These are phyloP conservation scores for Trypanosoma boissoni DNA, from an alignment of 208 protist species.

Conservation along the genomic window DNA sequence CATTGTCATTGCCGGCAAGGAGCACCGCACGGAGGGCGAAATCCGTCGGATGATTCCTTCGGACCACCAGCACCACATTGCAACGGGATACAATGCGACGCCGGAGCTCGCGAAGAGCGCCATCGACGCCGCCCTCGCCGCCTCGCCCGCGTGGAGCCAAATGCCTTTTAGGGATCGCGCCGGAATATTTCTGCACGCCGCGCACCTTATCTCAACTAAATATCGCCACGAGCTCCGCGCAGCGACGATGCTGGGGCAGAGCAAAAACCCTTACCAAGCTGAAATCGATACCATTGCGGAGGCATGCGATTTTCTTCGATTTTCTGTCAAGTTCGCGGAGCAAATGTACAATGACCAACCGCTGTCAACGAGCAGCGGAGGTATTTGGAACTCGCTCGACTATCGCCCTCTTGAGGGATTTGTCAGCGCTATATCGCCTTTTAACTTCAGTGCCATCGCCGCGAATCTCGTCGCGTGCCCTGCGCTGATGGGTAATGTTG, in stretches of 20 bases:
- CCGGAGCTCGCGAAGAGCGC: conserved; percentile 85
- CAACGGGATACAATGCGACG: conserved; percentile 82
- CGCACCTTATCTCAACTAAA: conserved; percentile 86
- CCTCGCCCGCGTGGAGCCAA: conserved; percentile 70
- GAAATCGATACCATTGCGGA: conserved; percentile 97
- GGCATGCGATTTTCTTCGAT: conserved; percentile 95
- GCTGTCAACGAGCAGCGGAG: conserved; percentile 50
- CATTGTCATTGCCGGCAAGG: conserved; percentile 88
- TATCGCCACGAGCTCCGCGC: conserved; percentile 88
- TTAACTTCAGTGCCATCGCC: conserved; percentile 99
- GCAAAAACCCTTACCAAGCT: conserved; percentile 97
- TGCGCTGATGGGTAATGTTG: conserved; percentile 96
- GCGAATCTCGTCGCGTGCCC: conserved; percentile 93
- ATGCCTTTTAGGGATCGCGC: conserved; percentile 89
- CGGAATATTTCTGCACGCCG: conserved; percentile 94
- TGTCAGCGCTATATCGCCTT: conserved; percentile 94
- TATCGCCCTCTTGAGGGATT: conserved; percentile 97
- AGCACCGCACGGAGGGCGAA: conserved; percentile 68
- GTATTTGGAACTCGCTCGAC: conserved; percentile 94
- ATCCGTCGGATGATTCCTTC: conserved; percentile 70
- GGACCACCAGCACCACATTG: conserved; percentile 76
- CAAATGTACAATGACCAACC: conserved; percentile 92
- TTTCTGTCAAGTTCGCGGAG: conserved; percentile 94
- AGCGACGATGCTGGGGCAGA: conserved; percentile 95
- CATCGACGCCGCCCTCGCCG: conserved; percentile 80